These are phyloP conservation scores for Pseudisothecium myosuroides DNA, from an alignment of 225 moss, liverwort and hornwort species.

Conservation along the genomic window DNA sequence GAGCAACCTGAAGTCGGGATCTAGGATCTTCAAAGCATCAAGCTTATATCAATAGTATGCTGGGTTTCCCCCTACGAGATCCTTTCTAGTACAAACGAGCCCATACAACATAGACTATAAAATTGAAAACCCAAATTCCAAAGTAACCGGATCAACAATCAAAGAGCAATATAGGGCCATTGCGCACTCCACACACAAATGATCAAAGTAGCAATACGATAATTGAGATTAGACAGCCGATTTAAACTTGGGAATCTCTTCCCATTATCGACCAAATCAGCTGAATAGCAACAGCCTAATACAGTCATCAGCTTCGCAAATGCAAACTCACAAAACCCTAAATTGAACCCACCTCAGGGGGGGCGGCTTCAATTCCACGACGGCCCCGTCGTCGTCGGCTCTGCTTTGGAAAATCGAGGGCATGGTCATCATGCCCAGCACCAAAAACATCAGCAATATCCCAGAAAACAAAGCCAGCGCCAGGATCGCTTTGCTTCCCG, in stretches of 20 bases:
- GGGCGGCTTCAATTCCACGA: conserved; percentile 16
- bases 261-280: not conserved
- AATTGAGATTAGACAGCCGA: not conserved
- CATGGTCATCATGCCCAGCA: conserved; percentile 5
- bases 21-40: not conserved
- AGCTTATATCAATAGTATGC: not conserved
- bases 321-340: not conserved
- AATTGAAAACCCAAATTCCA: not conserved
- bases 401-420: not conserved
- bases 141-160: not conserved
- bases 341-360: not conserved
- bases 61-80: not conserved
- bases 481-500: not conserved
- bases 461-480: conserved; percentile 10
- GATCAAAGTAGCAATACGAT: not conserved
- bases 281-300: not conserved
- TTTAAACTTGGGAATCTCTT: not conserved
- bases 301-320: not conserved
- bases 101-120: not conserved
- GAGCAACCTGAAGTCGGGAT: not conserved
- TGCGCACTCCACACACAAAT: not conserved
- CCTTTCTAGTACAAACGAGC: not conserved
- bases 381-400: not conserved
- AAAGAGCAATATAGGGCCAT: not conserved
- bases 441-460: not conserved